A percentile compares a stretch with the other conserved stretches of the same genome.
Evolutionary conservation across 225 moss, liverwort and hornwort species (phyloP).

Genomic region (Lunularia cruciata): DNA sequence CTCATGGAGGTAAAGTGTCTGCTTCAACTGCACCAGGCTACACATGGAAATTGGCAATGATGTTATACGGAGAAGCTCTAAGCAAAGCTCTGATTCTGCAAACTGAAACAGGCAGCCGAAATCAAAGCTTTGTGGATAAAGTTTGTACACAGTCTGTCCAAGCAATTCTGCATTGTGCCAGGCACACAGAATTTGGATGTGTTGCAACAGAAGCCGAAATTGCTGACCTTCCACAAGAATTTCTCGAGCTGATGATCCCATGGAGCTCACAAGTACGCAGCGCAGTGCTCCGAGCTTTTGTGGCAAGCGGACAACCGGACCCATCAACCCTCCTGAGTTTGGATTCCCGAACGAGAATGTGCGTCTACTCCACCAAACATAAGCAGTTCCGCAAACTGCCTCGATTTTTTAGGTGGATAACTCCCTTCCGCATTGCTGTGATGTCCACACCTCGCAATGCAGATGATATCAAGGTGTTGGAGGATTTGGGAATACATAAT

Average conservation of each 20-base stretch:
- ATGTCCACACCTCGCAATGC: conserved; percentile 72
- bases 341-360: conserved; percentile 33
- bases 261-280: conserved; percentile 31
- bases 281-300: conserved; percentile 28
- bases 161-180: conserved; percentile 33
- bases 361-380: conserved; percentile 16
- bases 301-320: conserved; percentile 26
- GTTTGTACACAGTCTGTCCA: conserved; percentile 22
- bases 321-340: conserved; percentile 15
- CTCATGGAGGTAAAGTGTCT: neutral
- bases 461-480: conserved; percentile 50
- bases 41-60: conserved; percentile 41
- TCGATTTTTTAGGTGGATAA: conserved; percentile 73
- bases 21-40: neutral
- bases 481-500: conserved; percentile 51
- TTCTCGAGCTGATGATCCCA: conserved; percentile 13
- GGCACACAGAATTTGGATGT: conserved; percentile 37
- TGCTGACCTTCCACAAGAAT: conserved; percentile 21
- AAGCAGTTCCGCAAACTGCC: conserved; percentile 42
- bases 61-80: conserved; percentile 33
- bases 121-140: conserved; percentile 2
- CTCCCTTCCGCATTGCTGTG: conserved; percentile 65
- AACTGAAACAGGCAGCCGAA: neutral
- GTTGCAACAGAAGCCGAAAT: conserved; percentile 24
- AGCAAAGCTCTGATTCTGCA: conserved; percentile 8